phyloP scores from a whole-genome alignment of 2,329 filamentous ascomycete genomes.

The Metarhizium humberi region DNA sequence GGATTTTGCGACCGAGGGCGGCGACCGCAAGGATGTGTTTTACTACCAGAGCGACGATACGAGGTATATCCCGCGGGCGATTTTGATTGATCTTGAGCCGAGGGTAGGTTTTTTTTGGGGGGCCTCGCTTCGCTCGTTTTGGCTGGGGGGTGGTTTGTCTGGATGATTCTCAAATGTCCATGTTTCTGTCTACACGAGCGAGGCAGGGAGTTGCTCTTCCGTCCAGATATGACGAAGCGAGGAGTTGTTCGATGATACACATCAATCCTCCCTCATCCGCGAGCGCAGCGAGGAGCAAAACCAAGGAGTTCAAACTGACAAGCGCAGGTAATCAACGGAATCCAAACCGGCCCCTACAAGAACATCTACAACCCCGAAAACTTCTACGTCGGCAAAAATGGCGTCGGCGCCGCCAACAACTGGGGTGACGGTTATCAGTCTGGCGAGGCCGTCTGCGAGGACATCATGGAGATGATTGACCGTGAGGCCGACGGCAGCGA shows the following conservation, averaged over 20 bases:
- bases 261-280: neutral
- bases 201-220: too few relatives aligned
- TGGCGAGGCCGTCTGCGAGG: slow-evolving; percentile 84
- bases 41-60: slow-evolving; percentile 99
- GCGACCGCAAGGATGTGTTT: slow-evolving; percentile 97
- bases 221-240: too few relatives aligned
- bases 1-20: slow-evolving; percentile 94
- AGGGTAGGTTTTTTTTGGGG: slow-evolving; percentile 43
- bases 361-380: slow-evolving; percentile 99
- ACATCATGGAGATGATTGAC: slow-evolving; percentile 99
- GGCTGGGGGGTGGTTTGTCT: too few relatives aligned
- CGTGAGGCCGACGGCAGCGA: slow-evolving; percentile 96
- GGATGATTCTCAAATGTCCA: neutral
- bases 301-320: neutral
- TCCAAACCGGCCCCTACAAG: slow-evolving; percentile 87
- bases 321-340: slow-evolving; percentile 68
- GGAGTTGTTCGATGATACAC: too few relatives aligned
- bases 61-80: slow-evolving; percentile 92
- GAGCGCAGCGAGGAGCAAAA: neutral
- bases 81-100: slow-evolving; percentile 90
- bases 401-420: slow-evolving; percentile 91
- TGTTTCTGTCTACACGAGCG: too few relatives aligned
- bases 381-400: slow-evolving; percentile 93
- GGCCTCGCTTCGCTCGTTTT: too few relatives aligned
- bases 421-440: slow-evolving; percentile 96